Percentiles rank a stretch among this genome's conserved stretches.
phyloP scores from a whole-genome alignment of 2,329 filamentous ascomycete species.

The Cladosporium phlei region DNA sequence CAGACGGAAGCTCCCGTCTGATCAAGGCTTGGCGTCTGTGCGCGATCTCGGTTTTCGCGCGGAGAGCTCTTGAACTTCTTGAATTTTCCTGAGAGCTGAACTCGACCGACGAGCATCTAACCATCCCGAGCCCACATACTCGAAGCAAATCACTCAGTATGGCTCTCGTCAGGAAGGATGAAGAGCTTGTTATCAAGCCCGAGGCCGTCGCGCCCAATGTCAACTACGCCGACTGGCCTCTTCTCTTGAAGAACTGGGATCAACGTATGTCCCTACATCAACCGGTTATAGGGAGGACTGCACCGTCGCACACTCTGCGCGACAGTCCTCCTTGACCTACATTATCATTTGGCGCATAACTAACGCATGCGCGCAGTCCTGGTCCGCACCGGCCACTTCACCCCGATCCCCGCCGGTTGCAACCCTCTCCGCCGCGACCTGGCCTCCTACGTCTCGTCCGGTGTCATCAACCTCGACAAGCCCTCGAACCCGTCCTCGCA shows the following conservation, averaged over 20 bases:
- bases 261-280: constrained; percentile 57
- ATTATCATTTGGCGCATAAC: constrained; percentile 8
- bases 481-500: constrained; percentile 96
- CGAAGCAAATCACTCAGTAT: constrained; percentile 16
- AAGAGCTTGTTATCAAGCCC: constrained; percentile 87
- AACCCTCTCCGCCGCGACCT: constrained; percentile 88
- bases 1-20: no score
- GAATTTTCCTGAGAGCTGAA: constrained; percentile 2
- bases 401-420: constrained; percentile 89
- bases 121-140: not conserved
- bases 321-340: constrained; percentile 13
- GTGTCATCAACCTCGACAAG: constrained; percentile 98
- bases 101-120: constrained; percentile 3
- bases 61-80: not conserved
- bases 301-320: constrained; percentile 1
- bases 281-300: constrained; percentile 10
- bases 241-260: constrained; percentile 94
- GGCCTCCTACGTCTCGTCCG: constrained; percentile 93
- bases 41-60: constrained; percentile 8
- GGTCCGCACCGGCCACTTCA: constrained; percentile 92
- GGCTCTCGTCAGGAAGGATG: constrained; percentile 44
- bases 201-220: constrained; percentile 72
- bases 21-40: no score
- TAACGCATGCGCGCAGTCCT: constrained; percentile 55
- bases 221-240: constrained; percentile 85